phyloP scores from a whole-genome alignment of 192 early-diverging fungal species.

The Backusella mclennaniae region DNA sequence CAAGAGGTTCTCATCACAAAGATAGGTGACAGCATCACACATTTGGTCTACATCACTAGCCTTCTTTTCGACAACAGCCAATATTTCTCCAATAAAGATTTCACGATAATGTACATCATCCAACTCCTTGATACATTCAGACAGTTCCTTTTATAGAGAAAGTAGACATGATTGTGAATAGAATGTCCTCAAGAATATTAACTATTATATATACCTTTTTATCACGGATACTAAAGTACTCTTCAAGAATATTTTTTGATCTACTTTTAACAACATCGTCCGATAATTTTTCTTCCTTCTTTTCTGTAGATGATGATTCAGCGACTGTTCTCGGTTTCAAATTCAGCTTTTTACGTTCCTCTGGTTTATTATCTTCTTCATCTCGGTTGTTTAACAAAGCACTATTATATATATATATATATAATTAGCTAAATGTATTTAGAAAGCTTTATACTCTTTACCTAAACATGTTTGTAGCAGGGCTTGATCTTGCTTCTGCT shows the following conservation, averaged over 20 bases:
- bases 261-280: conserved; percentile 26
- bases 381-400: conserved; percentile 15
- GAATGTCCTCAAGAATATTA: background rate
- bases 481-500: conserved; percentile 14
- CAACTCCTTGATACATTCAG: conserved; percentile 25
- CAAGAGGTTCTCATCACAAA: conserved; percentile 18
- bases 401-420: background rate
- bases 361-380: conserved; percentile 10
- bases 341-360: conserved; percentile 8
- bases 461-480: conserved; percentile 35
- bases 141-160: conserved; percentile 13
- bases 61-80: conserved; percentile 24
- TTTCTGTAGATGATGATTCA: background rate
- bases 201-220: conserved; percentile 5
- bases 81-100: conserved; percentile 20
- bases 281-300: background rate
- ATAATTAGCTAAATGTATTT: background rate
- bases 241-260: conserved; percentile 35
- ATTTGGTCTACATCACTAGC: conserved; percentile 15
- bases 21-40: background rate
- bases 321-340: background rate
- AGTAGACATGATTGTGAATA: background rate
- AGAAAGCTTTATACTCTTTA: background rate
- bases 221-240: conserved; percentile 33
- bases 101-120: conserved; percentile 5